Evolutionary conservation across 108 stramenopile genomes (phyloP).

Genomic region (Seminavis robusta): DNA sequence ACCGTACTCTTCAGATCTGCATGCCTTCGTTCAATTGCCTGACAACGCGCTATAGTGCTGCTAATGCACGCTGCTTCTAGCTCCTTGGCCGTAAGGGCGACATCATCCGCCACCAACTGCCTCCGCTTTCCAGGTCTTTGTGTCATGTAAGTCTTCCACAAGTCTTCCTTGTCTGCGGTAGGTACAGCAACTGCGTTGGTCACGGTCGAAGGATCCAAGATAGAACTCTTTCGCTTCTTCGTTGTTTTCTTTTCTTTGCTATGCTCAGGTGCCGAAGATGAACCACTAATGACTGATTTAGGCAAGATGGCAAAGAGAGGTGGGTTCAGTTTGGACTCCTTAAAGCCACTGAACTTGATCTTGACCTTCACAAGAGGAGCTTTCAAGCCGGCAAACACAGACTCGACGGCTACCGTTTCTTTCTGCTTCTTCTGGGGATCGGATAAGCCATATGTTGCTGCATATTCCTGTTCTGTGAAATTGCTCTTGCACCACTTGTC

Average conservation of each 20-base stretch:
- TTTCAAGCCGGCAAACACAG: neutral
- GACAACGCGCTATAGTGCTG: neutral
- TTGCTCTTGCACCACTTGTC: constrained; percentile 43
- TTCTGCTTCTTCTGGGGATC: neutral
- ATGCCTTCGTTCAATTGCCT: neutral
- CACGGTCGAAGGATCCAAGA: neutral
- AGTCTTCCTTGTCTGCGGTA: too few relatives aligned
- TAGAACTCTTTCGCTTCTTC: neutral
- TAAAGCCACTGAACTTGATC: neutral
- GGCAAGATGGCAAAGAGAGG: neutral
- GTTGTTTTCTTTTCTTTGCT: neutral
- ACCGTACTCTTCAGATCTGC: neutral
- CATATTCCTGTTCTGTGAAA: constrained; percentile 38
- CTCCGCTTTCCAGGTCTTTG: constrained; percentile 5
- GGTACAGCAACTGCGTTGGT: constrained; percentile 3
- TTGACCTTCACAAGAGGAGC: neutral
- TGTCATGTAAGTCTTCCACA: too few relatives aligned
- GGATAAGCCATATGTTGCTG: neutral
- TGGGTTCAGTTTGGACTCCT: neutral
- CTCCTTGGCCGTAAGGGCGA: neutral
- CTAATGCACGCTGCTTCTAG: constrained; percentile 2
- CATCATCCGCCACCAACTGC: constrained; percentile 4
- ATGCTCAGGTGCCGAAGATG: neutral
- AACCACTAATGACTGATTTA: neutral
- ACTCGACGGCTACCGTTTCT: neutral